These are phyloP conservation scores for Terfezia boudieri DNA, from an alignment of 495 filamentous ascomycete genomes.

Conservation along the genomic window DNA sequence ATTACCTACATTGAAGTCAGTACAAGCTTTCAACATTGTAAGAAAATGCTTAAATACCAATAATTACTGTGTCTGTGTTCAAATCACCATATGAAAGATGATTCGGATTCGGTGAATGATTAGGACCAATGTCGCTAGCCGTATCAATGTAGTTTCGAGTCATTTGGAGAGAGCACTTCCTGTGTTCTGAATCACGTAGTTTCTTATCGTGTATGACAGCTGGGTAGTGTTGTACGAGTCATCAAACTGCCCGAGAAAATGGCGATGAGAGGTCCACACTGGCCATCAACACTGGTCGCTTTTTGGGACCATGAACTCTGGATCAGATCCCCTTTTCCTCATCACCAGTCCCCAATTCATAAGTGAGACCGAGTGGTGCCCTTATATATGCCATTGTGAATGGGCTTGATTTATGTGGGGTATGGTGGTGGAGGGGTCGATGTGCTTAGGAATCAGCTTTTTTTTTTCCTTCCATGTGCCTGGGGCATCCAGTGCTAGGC, in stretches of 20 bases:
- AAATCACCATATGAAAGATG: not conserved
- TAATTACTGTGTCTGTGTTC: not conserved
- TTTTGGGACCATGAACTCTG: not conserved
- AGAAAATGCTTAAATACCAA: not conserved
- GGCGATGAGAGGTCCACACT: not conserved
- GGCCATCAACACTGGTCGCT: too few species aligned
- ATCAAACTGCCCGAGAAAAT: not conserved
- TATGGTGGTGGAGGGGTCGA: not conserved
- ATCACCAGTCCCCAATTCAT: not conserved
- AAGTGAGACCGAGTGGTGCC: not conserved
- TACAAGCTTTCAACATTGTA: not conserved
- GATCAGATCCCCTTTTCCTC: not conserved
- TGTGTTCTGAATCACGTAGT: not conserved
- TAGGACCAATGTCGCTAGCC: not conserved
- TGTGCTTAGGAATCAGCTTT: not conserved
- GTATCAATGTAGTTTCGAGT: not conserved
- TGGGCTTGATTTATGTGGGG: not conserved
- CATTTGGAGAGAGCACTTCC: not conserved
- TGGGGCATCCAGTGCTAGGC: too few species aligned
- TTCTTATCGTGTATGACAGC: not conserved
- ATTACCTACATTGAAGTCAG: constrained; percentile 24
- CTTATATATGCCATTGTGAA: not conserved
- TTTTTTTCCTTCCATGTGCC: not conserved
- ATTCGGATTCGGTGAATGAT: not conserved
- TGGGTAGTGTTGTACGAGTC: not conserved